These are phyloP conservation scores for Coniochaeta sp. DNA, from an alignment of 2,329 filamentous ascomycete species.

Conservation along the genomic window DNA sequence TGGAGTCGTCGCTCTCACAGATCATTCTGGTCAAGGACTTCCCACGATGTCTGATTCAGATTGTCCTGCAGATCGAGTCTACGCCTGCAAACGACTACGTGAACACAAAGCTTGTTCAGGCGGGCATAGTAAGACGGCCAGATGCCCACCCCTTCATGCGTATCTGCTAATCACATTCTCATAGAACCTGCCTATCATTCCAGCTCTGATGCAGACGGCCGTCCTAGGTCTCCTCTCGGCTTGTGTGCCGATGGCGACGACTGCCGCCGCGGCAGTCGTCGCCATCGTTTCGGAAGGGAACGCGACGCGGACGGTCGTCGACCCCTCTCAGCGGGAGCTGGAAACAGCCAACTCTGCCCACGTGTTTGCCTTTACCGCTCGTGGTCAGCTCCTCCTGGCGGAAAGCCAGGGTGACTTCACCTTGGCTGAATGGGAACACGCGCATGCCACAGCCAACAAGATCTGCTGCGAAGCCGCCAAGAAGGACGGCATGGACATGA, in stretches of 20 bases:
- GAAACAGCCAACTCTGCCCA: conserved; percentile 64
- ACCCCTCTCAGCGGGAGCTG: conserved; percentile 58
- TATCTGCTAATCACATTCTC: not conserved
- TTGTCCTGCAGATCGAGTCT: conserved; percentile 70
- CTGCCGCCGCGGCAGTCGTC: conserved; percentile 58
- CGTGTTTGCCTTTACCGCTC: conserved; percentile 74
- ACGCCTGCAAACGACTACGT: conserved; percentile 61
- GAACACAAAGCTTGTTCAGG: conserved; percentile 52
- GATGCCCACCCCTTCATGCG: conserved; percentile 11
- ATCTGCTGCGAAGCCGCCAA: conserved; percentile 50
- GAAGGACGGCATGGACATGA: conserved; percentile 31
- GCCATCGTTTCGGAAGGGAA: conserved; percentile 42
- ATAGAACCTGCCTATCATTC: conserved; percentile 72
- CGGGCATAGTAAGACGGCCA: conserved; percentile 45
- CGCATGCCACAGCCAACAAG: conserved; percentile 55
- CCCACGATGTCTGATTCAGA: conserved; percentile 69
- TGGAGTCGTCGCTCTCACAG: conserved; percentile 65
- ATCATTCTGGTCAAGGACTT: conserved; percentile 70
- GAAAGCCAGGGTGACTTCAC: conserved; percentile 80
- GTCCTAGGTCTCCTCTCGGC: conserved; percentile 74
- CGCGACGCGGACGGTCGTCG: conserved; percentile 37
- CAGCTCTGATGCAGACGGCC: conserved; percentile 73
- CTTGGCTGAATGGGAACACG: conserved; percentile 66
- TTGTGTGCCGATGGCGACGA: conserved; percentile 70
- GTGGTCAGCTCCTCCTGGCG: conserved; percentile 64